phyloP scores from a whole-genome alignment of 2,329 filamentous ascomycete genomes.

The Fusarium tjaetaba region DNA sequence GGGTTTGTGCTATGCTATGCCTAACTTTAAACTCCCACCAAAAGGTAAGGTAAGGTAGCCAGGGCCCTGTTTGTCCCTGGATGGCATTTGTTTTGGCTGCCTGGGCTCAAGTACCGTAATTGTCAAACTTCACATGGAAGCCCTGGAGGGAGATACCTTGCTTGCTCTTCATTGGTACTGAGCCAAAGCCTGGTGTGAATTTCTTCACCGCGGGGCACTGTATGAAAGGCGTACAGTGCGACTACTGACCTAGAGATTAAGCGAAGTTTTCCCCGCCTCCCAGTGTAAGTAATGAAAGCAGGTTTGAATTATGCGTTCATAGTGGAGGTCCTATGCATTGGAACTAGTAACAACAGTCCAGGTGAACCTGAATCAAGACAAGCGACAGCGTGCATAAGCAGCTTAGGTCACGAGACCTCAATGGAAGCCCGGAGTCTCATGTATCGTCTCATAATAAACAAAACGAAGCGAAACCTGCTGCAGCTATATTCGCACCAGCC shows the following conservation, averaged over 20 bases:
- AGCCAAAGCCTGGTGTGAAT: slow-evolving; percentile 28
- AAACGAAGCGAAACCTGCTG: not conserved
- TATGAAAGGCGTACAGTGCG: slow-evolving; percentile 22
- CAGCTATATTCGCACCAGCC: not conserved
- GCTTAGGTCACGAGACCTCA: not conserved
- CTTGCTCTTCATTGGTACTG: slow-evolving; percentile 11
- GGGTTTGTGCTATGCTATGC: slow-evolving; percentile 3
- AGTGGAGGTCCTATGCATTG: slow-evolving; percentile 5
- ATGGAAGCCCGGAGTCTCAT: not conserved
- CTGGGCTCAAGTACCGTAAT: not conserved
- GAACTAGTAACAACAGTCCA: not conserved
- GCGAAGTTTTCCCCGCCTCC: slow-evolving; percentile 22
- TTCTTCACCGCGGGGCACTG: slow-evolving; percentile 28
- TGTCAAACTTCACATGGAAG: not conserved
- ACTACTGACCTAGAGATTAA: not conserved
- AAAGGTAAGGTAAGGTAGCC: not conserved
- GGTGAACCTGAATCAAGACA: slow-evolving; percentile 6
- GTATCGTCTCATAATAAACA: not conserved
- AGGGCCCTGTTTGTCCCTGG: slow-evolving; percentile 10
- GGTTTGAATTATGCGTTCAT: slow-evolving; percentile 15
- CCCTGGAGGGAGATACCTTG: not conserved
- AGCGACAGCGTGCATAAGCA: not conserved
- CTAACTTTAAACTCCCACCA: not conserved
- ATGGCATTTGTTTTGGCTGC: slow-evolving; percentile 9
- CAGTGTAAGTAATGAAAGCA: not conserved